A percentile compares a stretch with the other conserved stretches of the same genome.
phyloP scores from a whole-genome alignment of 148 eudicot genomes.

The Amaranthus cruentus region DNA sequence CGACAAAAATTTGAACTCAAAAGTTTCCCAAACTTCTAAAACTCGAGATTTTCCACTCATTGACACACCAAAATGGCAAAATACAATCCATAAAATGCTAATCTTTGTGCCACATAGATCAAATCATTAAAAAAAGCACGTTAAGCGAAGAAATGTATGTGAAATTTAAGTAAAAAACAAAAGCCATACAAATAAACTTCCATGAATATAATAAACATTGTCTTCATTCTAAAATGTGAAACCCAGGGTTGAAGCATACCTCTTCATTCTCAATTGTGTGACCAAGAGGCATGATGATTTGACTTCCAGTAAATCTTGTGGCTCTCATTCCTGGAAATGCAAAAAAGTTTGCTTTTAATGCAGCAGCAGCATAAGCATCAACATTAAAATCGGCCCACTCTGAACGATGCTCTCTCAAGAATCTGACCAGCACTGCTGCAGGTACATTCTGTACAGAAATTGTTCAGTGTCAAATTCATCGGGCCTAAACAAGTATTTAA shows the following conservation, averaged over 20 bases:
- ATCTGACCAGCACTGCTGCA: constrained; percentile 79
- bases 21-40: background rate
- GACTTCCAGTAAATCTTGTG: constrained; percentile 80
- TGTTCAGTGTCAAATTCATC: background rate
- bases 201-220: background rate
- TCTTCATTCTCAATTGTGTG: constrained; percentile 95
- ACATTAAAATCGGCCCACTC: constrained; percentile 96
- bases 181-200: background rate
- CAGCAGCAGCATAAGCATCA: constrained; percentile 82
- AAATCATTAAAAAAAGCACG: background rate
- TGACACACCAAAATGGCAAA: background rate
- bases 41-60: background rate
- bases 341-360: constrained; percentile 56
- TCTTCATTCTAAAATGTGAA: background rate
- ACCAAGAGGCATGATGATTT: constrained; percentile 91
- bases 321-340: constrained; percentile 71
- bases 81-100: background rate
- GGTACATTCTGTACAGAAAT: constrained; percentile 63
- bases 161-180: background rate
- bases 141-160: background rate
- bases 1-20: background rate
- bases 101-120: background rate
- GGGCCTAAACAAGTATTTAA: no score
- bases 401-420: constrained; percentile 93
- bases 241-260: constrained; percentile 31